Evolutionary conservation across 345 rosid species (phyloP), one percentile per base, ranked within the genome.

Genomic region (Salix exigua): DNA sequence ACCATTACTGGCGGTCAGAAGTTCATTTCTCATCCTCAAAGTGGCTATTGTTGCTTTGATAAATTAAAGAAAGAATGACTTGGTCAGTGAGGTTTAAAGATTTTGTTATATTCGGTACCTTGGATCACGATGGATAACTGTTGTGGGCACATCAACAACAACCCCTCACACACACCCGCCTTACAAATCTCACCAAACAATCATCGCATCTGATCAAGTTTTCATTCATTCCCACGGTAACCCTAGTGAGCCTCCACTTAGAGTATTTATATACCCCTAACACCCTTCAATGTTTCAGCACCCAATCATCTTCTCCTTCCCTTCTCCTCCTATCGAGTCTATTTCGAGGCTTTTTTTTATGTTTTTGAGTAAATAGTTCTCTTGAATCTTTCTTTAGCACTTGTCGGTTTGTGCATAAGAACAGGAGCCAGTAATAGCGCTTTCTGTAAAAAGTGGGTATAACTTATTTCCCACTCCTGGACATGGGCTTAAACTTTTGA

Each of bases 111-210:
- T 80, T 73, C 84, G 83, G 90, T 74, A 48, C 83, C 80, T 72
- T 66, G 75, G 92, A 88, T 83, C 85, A 80, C 81, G 92, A 89
- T 88, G 88, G 81, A 40, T 85, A 88, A 86, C 88, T 81, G 88
- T 85, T 81, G 88, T 71, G 82, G 87, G 78, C 73, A 58, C 83
- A 38, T 61, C 30, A 63, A 68, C 82, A 40, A 1, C 44, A 33
- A 33, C 44, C 44, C 2, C 12, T 2, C 44, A 8, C 44, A 9
- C 44, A 40, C 12, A 40, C 13, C 44, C 44, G 44, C 44, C 44
- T 11, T 40, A 78, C 60, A 58, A 67, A 74, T 82, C 77, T 76
- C 76, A 77, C 83, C 85, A 81, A 80, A 82, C 82, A 80, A 64
- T 80, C 70, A 75, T 35, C 60, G 31, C 76, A 50, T 76, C 85